Base-by-base conservation (phyloP, 1,284 basidiomycete species). In the Sporisorium exsertum region DNA sequence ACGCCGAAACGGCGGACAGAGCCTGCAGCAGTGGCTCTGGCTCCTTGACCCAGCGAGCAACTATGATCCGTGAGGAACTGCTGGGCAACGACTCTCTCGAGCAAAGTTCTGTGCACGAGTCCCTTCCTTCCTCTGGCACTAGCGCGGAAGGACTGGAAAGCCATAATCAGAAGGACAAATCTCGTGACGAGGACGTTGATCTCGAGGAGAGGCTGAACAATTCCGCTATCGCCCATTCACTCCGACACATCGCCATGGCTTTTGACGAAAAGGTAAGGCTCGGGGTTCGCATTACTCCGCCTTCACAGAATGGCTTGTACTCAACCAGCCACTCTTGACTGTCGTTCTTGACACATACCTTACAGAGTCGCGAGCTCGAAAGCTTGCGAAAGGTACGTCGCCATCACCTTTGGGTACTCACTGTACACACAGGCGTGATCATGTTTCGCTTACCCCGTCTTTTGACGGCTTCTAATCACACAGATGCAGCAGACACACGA, bases 241-340 rank as follows among this genome's bases (percentile, higher is more conserved):
- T 75, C 15, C 60, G 60, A 26, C 64, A 75, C 63, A 71, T 75
- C 35, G 64, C 67, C 6, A 22, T 65, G 51, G 59, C 67, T 9
- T 75, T 67, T 26, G 67, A 75, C 16, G 67, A 75, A 49, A 75
- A 71, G 64, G 72, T 75, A 37, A 55, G 57, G 29, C 20, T 4
- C 1, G 32, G 26, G 7, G 27, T 8, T 56, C 20, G 24, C 24
- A 20, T 6, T 2, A 29, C 35, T 1, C 24, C 43, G 2, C 42
- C 13, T 27, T 10, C 9, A 26, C 37, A 20, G 20, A 18, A n/a
- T 33, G 2, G 7, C 29, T 13, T 26, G 13, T 20, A 20, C n/a
- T 50, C 18, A 35, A 24, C 20, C 50, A 16, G 8, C 2, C 5
- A 7, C 50, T 20, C 33, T 24, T 5, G n/a, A 13, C 32, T 32